These are phyloP conservation scores for Phytophthora pluvialis DNA, from an alignment of 352 stramenopile species.

Conservation along the genomic window DNA sequence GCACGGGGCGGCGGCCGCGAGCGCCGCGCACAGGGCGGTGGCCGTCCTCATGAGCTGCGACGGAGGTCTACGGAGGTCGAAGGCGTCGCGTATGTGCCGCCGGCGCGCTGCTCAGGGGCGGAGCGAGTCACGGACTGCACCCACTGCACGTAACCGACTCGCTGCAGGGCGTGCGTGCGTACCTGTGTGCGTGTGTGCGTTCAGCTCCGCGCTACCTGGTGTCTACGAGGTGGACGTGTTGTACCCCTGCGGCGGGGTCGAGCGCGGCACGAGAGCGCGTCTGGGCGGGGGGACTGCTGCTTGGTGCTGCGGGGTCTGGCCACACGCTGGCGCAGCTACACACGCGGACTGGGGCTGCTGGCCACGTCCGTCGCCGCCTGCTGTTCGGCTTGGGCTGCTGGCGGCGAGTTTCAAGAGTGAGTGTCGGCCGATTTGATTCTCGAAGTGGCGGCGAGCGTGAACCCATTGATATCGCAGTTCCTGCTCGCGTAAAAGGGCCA, in stretches of 20 bases:
- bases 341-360: neutral
- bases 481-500: neutral
- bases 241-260: too few relatives aligned
- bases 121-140: neutral
- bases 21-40: slow-evolving; percentile 16
- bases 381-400: slow-evolving; percentile 8
- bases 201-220: neutral
- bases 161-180: slow-evolving; percentile 10
- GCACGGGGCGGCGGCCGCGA: slow-evolving; percentile 11
- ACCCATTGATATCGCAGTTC: slow-evolving; percentile 6
- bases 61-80: too few relatives aligned
- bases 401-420: neutral
- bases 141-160: slow-evolving; percentile 11
- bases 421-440: neutral
- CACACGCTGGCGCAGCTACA: neutral
- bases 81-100: neutral
- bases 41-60: slow-evolving; percentile 31
- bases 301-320: neutral
- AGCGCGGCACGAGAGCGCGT: too few relatives aligned
- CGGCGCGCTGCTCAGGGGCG: neutral
- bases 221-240: neutral
- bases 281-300: neutral
- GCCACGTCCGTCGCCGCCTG: neutral
- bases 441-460: slow-evolving; percentile 3
- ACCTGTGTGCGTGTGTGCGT: slow-evolving; percentile 6